These are phyloP conservation scores for Phytopythium mirpurense DNA, from an alignment of 352 stramenopile genomes.

Conservation along the genomic window DNA sequence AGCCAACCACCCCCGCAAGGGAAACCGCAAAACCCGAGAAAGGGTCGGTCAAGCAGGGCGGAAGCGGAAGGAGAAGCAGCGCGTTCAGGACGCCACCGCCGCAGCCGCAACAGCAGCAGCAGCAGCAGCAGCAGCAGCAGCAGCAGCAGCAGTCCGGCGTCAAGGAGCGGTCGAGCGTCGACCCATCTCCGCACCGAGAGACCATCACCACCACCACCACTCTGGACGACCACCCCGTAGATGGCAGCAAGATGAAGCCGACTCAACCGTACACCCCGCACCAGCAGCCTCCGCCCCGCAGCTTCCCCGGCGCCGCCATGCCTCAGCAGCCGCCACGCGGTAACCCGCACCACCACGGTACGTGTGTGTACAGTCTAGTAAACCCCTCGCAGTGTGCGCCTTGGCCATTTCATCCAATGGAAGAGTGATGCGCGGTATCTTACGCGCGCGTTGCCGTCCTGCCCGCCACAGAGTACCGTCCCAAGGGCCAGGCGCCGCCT, in stretches of 20 bases:
- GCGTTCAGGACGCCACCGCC: conserved; percentile 1
- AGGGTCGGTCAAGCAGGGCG: background rate
- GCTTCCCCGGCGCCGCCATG: conserved; percentile 22
- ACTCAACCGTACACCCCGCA: conserved; percentile 30
- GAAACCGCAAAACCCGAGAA: conserved; percentile 3
- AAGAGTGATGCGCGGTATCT: background rate
- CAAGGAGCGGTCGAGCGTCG: too few relatives aligned
- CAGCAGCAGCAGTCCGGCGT: background rate
- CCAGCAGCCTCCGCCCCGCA: conserved; percentile 15
- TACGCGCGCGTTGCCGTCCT: background rate
- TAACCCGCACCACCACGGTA: conserved; percentile 36
- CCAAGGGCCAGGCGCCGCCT: conserved; percentile 17
- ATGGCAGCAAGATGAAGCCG: conserved; percentile 53
- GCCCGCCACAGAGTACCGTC: conserved; percentile 28
- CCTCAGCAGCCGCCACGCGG: conserved; percentile 24
- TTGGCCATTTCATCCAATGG: too few relatives aligned
- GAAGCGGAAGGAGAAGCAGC: conserved; percentile 1
- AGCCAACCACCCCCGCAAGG: conserved; percentile 16
- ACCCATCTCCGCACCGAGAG: too few relatives aligned
- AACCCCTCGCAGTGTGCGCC: too few relatives aligned
- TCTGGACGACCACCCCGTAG: conserved; percentile 9
- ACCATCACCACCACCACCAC: too few relatives aligned
- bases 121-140: too few relatives aligned
- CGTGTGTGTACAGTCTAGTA: too few relatives aligned
- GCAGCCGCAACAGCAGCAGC: too few relatives aligned